Conservation (phyloP, 2,329 filamentous ascomycete genomes). For the Aspergillus sp. region DNA sequence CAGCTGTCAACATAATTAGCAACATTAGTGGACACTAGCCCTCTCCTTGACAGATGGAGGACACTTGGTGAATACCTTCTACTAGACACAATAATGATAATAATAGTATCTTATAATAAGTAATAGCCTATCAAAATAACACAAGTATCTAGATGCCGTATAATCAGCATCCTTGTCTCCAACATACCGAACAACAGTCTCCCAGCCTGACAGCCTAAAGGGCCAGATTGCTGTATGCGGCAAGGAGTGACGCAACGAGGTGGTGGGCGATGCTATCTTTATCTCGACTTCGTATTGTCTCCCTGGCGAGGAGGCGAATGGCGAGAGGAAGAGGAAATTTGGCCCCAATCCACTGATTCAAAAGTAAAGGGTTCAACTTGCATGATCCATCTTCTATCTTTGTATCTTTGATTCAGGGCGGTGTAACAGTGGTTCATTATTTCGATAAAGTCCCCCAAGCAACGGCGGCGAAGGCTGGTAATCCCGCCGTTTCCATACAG, state of each 20-base stretch:
- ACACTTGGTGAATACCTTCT: no score
- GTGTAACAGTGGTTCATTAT: background rate
- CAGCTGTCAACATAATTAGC: no score
- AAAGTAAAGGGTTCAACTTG: background rate
- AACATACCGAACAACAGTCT: background rate
- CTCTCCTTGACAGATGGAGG: no score
- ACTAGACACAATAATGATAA: no score
- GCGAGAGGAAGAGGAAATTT: background rate
- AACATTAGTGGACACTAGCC: no score
- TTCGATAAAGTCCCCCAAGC: background rate
- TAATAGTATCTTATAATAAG: no score
- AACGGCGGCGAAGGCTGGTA: background rate
- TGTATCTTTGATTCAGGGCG: no score
- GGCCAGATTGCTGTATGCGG: constrained; percentile 6
- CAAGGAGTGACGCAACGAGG: constrained; percentile 1
- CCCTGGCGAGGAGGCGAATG: background rate
- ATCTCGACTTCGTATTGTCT: constrained; percentile 3
- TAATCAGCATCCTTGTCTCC: no score
- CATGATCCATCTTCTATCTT: background rate
- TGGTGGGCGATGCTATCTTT: constrained; percentile 7
- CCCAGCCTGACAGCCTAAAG: constrained; percentile 1
- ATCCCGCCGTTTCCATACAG: constrained; percentile 14
- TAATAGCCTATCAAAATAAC: no score
- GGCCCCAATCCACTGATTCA: background rate
- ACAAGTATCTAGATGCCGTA: no score